Percentiles rank a stretch among this genome's conserved stretches.
phyloP scores from a whole-genome alignment of 1,139 yeast genomes.

The Suhomyces maxii region DNA sequence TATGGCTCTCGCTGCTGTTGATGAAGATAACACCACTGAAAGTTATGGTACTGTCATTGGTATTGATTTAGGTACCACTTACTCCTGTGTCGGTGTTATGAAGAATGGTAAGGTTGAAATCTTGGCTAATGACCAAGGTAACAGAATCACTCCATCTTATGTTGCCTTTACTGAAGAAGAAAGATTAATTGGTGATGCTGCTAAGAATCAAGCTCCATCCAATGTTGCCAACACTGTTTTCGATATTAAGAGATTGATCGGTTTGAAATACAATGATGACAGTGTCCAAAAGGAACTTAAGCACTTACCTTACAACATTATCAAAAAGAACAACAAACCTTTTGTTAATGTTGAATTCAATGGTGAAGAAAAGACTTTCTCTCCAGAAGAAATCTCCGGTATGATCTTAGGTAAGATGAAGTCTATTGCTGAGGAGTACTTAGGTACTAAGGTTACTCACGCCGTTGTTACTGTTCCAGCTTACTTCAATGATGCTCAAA shows the following conservation, averaged over 20 bases:
- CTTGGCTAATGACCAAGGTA: constrained; percentile 93
- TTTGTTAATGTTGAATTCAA: constrained; percentile 69
- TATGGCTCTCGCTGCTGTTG: constrained; percentile 31
- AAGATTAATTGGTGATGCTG: constrained; percentile 92
- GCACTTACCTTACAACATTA: constrained; percentile 73
- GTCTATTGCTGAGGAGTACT: constrained; percentile 87
- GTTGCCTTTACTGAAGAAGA: constrained; percentile 85
- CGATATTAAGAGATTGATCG: constrained; percentile 85
- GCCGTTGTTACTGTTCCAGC: constrained; percentile 98
- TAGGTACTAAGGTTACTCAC: constrained; percentile 85
- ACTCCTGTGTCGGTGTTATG: constrained; percentile 95
- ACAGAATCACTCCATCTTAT: constrained; percentile 89
- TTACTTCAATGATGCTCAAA: constrained; percentile 96
- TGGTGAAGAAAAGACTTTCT: constrained; percentile 61
- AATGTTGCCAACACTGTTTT: constrained; percentile 79
- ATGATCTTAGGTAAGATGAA: constrained; percentile 93
- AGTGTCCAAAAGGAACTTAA: constrained; percentile 80
- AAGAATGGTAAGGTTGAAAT: constrained; percentile 89
- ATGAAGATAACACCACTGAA: constrained; percentile 45
- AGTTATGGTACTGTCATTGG: constrained; percentile 81
- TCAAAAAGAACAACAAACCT: constrained; percentile 75
- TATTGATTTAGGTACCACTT: constrained; percentile 83
- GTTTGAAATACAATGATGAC: constrained; percentile 73
- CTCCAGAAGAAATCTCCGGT: constrained; percentile 90
- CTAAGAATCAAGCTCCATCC: constrained; percentile 88